Conservation (phyloP, 768 basidiomycete genomes). For the Auriscalpium microsporum region DNA sequence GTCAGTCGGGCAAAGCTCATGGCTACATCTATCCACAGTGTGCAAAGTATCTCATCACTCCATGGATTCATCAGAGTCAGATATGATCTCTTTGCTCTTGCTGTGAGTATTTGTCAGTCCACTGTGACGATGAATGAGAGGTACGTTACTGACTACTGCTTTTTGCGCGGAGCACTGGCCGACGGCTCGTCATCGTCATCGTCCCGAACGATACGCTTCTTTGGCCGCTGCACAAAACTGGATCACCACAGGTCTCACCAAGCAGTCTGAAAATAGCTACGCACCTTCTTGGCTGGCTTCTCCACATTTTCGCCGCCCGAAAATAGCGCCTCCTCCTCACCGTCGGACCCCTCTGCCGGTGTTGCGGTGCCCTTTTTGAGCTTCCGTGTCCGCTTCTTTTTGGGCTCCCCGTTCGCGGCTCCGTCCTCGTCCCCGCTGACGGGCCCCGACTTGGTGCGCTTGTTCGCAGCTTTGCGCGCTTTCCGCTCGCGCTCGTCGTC, state of each 20-base stretch:
- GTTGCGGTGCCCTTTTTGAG: constrained; percentile 44
- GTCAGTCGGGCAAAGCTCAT: no score
- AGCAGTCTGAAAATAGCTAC: constrained; percentile 7
- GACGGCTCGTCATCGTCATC: constrained; percentile 66
- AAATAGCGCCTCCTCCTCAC: constrained; percentile 59
- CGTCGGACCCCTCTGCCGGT: constrained; percentile 40
- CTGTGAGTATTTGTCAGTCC: constrained; percentile 30
- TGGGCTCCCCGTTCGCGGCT: constrained; percentile 28
- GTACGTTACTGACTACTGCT: constrained; percentile 52
- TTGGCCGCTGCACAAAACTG: constrained; percentile 32
- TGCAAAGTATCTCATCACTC: no score
- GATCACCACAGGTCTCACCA: background rate
- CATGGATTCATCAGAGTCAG: constrained; percentile 84
- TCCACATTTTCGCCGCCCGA: constrained; percentile 64
- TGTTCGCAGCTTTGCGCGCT: constrained; percentile 43
- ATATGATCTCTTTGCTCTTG: constrained; percentile 83
- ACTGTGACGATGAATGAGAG: background rate
- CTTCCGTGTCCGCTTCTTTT: constrained; percentile 67
- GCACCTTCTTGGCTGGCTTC: constrained; percentile 63
- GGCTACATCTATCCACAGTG: no score
- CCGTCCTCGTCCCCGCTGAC: constrained; percentile 41
- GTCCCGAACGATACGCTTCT: constrained; percentile 72
- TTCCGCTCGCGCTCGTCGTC: constrained; percentile 72
- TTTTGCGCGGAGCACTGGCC: constrained; percentile 54
- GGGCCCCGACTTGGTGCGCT: constrained; percentile 41